Conservation (phyloP, 2,329 filamentous ascomycete species). For the Xylariomycetidae sp. region DNA sequence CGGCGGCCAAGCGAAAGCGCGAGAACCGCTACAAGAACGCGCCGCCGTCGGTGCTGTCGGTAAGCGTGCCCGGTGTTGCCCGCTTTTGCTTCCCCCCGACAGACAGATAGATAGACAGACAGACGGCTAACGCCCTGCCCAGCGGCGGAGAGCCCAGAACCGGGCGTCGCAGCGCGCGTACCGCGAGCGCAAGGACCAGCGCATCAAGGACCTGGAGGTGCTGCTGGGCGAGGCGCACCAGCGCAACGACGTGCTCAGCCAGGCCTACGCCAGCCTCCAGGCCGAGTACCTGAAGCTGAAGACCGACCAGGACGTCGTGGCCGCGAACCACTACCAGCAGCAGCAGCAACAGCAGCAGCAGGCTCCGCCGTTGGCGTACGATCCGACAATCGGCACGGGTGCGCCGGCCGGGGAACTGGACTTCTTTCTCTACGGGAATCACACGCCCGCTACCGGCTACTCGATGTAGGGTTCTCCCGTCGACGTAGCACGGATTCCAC, state of each 20-base stretch:
- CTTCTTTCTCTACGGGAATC: conserved; percentile 17
- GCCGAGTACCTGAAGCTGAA: conserved; percentile 37
- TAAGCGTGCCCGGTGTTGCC: conserved; percentile 30
- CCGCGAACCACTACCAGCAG: conserved; percentile 20
- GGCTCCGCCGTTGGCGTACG: conserved; percentile 15
- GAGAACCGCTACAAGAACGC: conserved; percentile 50
- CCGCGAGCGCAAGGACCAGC: conserved; percentile 57
- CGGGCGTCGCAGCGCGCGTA: conserved; percentile 56
- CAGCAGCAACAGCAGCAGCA: no score
- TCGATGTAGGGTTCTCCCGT: no score
- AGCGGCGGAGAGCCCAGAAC: conserved; percentile 55
- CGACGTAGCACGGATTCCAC: no score
- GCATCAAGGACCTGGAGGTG: conserved; percentile 56
- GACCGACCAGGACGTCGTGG: conserved; percentile 23
- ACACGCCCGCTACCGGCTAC: conserved; percentile 4
- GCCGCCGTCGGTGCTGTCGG: conserved; percentile 41
- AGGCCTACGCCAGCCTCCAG: conserved; percentile 47
- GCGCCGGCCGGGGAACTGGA: conserved; percentile 16
- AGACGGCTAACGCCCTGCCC: no score
- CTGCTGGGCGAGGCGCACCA: conserved; percentile 48
- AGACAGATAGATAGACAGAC: no score
- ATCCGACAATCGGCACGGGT: conserved; percentile 15
- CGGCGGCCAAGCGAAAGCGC: conserved; percentile 40
- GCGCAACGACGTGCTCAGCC: conserved; percentile 48
- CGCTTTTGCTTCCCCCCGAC: not conserved